Evolutionary conservation across 306 rosid species (phyloP).

Genomic region (Begonia peltatifolia): DNA sequence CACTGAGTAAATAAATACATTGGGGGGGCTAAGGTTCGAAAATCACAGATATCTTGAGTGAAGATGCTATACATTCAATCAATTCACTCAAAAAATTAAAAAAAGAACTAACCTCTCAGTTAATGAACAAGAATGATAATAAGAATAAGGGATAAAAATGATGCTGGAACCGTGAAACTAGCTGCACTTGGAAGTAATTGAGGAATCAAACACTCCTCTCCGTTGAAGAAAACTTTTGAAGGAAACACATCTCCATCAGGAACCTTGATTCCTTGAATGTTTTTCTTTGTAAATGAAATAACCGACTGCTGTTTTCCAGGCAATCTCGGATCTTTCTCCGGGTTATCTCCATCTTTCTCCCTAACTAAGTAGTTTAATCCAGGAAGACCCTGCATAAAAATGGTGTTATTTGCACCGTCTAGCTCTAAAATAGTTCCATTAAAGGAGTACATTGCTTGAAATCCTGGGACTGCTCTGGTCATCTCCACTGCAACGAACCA

Average conservation of each 20-base stretch:
- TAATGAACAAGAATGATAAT: conserved; percentile 18
- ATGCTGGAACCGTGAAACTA: conserved; percentile 17
- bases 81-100: neutral
- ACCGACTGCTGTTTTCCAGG: conserved; percentile 98
- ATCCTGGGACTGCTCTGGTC: conserved; percentile 67
- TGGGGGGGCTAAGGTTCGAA: no score
- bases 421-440: conserved; percentile 39
- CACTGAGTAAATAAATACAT: no score
- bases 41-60: no score
- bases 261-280: conserved; percentile 46
- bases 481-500: conserved; percentile 91
- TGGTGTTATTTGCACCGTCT: conserved; percentile 44
- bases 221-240: conserved; percentile 71
- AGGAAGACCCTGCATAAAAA: conserved; percentile 61
- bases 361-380: conserved; percentile 77
- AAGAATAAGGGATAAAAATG: conserved; percentile 12
- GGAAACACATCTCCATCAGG: conserved; percentile 74
- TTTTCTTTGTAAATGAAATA: conserved; percentile 79
- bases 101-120: conserved; percentile 11
- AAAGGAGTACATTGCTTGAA: conserved; percentile 84
- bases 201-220: conserved; percentile 94
- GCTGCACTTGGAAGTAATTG: conserved; percentile 35
- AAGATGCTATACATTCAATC: neutral
- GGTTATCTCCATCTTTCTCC: conserved; percentile 61
- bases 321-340: conserved; percentile 57